These are phyloP conservation scores for Cyclotella baltica DNA, from an alignment of 108 stramenopile genomes.

Conservation along the genomic window DNA sequence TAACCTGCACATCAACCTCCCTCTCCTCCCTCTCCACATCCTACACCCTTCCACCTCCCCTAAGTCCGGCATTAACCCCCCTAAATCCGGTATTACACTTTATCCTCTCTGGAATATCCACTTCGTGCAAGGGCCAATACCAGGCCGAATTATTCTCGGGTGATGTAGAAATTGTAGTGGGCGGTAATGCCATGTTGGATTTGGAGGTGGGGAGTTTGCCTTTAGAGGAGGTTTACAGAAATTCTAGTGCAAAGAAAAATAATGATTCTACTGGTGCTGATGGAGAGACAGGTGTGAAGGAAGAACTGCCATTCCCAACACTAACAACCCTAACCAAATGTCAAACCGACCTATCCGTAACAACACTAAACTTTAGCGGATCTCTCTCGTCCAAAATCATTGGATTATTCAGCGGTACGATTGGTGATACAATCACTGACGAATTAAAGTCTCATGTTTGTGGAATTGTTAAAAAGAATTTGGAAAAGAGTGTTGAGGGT, in stretches of 20 bases:
- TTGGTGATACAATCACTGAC: constrained; percentile 54
- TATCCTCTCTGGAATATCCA: constrained; percentile 39
- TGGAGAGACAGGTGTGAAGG: too few relatives aligned
- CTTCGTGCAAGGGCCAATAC: constrained; percentile 69
- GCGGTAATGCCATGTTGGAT: not conserved
- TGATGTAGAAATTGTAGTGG: constrained; percentile 30
- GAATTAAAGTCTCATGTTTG: constrained; percentile 61
- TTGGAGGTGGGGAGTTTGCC: constrained; percentile 28
- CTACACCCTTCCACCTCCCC: constrained; percentile 2
- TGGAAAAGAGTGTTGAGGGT: constrained; percentile 18
- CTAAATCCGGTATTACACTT: constrained; percentile 10
- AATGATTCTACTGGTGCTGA: not conserved
- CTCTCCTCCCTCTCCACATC: constrained; percentile 13
- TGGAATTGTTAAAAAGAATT: constrained; percentile 42
- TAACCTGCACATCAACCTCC: constrained; percentile 65
- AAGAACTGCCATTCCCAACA: constrained; percentile 26
- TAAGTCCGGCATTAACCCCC: not conserved
- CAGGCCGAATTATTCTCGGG: constrained; percentile 61
- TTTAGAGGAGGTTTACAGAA: not conserved
- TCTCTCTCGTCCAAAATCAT: constrained; percentile 70
- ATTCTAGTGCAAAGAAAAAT: not conserved
- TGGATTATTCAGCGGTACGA: constrained; percentile 63
- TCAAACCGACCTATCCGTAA: constrained; percentile 16
- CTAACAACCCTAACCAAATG: constrained; percentile 15
- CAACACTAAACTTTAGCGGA: constrained; percentile 68